Base-by-base conservation (phyloP, 2,329 filamentous ascomycete species). In the Penicillium sp. region DNA sequence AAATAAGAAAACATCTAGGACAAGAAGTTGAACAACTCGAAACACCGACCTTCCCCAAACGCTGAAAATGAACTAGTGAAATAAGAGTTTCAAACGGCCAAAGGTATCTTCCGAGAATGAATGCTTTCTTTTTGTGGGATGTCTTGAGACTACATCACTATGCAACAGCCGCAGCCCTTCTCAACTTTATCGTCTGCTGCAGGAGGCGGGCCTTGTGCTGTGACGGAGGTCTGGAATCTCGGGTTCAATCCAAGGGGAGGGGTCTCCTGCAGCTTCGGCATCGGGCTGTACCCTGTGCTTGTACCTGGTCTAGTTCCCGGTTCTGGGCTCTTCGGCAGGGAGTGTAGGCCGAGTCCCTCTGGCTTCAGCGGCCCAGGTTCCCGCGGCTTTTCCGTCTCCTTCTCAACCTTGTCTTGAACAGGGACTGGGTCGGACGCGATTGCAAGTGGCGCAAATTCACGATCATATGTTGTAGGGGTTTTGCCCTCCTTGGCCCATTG, bases 401-500 rank as follows among this genome's bases (percentile, higher is more conserved):
- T 68, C 47, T 69, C 58, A 21, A 53, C 51, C 47, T 61, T 62
- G 3, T 64, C 57, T n/a, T 61, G 56, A 3, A 68, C 66, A 35
- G 64, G 70, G 11, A 66, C 65, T n/a, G 69, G 68, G 35, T 79
- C 73, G 3, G 74, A 70, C 15, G 76, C 74, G 35, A 82, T 75
- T 44, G 78, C 95, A 65, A 98, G 81, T 6, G 93, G 90, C 19
- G 91, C 88, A 79, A 97, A 95, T 63, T 96, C 90, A 65, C 88
- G 91, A 78, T 97, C 93, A 74, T 97, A 97, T 29, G 90, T 84
- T 62, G 87, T 91, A 3, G 92, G 92, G 66, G 92, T 91, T 67
- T 91, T 92, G 66, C 93, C 93, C 76, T 97, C 92, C 69, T 89
- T 91, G 78, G 96, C 93, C 93, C 93, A 97, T 76, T 94, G 91